A percentile compares a stretch with the other conserved stretches of the same genome.
phyloP scores from a whole-genome alignment of 352 stramenopile species.

The Pythium guiyangense region DNA sequence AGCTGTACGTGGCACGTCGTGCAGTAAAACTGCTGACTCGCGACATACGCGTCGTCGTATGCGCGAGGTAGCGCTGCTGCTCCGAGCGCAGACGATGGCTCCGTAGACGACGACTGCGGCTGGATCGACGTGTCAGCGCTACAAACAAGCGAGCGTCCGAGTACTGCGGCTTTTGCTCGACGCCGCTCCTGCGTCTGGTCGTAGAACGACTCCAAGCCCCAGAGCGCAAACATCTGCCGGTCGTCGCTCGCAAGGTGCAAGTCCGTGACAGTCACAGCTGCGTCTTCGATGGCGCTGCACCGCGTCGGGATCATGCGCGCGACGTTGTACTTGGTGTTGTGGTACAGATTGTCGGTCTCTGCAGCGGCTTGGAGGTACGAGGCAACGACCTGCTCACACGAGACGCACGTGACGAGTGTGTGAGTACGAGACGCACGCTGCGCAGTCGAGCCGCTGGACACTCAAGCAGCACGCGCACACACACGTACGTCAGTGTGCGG shows the following conservation, averaged over 20 bases:
- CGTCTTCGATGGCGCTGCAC: conserved; percentile 31
- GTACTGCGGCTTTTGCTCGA: conserved; percentile 36
- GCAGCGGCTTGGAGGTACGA: conserved; percentile 70
- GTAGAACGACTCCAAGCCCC: conserved; percentile 51
- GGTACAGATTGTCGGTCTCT: conserved; percentile 84
- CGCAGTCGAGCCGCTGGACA: too few relatives aligned
- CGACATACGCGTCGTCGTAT: conserved; percentile 39
- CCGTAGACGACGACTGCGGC: too few relatives aligned
- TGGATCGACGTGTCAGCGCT: too few relatives aligned
- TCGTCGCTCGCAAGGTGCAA: too few relatives aligned
- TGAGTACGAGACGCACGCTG: too few relatives aligned
- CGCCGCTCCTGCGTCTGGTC: conserved; percentile 39
- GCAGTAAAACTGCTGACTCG: conserved; percentile 61
- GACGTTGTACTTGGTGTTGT: conserved; percentile 91
- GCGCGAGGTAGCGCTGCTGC: too few relatives aligned
- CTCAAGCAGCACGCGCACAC: too few relatives aligned
- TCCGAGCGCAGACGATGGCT: conserved; percentile 41
- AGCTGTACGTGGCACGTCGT: conserved; percentile 63
- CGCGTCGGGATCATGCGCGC: conserved; percentile 78
- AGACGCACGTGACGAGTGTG: neutral
- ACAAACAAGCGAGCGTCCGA: conserved; percentile 17
- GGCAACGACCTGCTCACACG: conserved; percentile 28
- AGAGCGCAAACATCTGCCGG: conserved; percentile 78
- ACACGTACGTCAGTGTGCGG: conserved; percentile 41
- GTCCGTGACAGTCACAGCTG: too few relatives aligned